Percentiles rank a stretch among this genome's conserved stretches.
Conservation (phyloP, 1,139 yeast genomes). For the Tardiomyces digboiensis region DNA sequence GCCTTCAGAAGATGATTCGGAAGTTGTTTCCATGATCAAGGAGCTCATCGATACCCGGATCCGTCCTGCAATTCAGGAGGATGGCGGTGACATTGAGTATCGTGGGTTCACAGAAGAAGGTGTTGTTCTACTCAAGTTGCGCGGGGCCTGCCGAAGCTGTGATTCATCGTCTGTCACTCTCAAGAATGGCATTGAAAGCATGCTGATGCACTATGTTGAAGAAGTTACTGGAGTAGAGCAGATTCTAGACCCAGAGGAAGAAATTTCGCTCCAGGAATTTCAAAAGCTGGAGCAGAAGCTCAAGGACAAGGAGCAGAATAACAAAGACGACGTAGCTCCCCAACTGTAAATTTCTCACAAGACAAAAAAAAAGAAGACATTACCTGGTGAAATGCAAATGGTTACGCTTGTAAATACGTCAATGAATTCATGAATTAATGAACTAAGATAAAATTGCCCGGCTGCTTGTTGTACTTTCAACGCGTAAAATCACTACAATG, state of each 20-base stretch:
- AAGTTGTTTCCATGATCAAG: slow-evolving; percentile 81
- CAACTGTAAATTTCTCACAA: no score
- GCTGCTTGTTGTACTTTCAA: no score
- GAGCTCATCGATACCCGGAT: slow-evolving; percentile 91
- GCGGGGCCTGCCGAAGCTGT: slow-evolving; percentile 80
- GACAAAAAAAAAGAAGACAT: no score
- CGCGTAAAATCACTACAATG: no score
- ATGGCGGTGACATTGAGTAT: slow-evolving; percentile 75
- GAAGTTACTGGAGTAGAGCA: slow-evolving; percentile 73
- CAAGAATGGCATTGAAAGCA: slow-evolving; percentile 72
- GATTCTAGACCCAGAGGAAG: slow-evolving; percentile 51
- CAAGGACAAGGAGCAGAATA: slow-evolving; percentile 12
- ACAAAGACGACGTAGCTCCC: slow-evolving; percentile 3
- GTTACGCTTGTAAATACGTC: no score
- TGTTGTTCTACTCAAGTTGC: slow-evolving; percentile 59
- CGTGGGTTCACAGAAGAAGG: slow-evolving; percentile 63
- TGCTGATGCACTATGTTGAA: slow-evolving; percentile 79
- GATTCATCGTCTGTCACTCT: slow-evolving; percentile 69
- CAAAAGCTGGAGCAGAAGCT: slow-evolving; percentile 48
- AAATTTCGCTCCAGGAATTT: slow-evolving; percentile 55
- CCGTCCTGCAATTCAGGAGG: slow-evolving; percentile 80
- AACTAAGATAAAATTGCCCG: no score
- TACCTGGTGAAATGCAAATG: no score
- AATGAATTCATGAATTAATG: no score
- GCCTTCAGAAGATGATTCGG: slow-evolving; percentile 55